Evolutionary conservation across 176 grass and related monocot species (phyloP).

Genomic region (Lolium perenne): DNA sequence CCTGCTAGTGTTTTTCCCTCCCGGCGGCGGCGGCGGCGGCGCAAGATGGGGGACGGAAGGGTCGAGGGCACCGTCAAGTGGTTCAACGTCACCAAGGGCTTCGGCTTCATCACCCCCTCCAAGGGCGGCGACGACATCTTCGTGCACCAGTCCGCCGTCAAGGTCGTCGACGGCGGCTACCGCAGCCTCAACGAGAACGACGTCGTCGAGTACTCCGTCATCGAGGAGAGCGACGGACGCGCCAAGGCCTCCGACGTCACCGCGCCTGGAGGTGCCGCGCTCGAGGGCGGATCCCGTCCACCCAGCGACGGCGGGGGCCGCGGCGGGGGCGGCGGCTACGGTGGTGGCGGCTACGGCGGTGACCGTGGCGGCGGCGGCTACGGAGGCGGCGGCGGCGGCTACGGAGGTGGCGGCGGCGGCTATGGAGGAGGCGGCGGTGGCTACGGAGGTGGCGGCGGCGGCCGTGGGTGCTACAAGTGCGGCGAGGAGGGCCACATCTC

Average conservation of each 20-base stretch:
- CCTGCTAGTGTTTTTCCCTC: background rate
- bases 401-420: background rate
- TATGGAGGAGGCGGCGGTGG: background rate
- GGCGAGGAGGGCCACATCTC: background rate
- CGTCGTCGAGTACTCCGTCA: background rate
- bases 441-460: background rate
- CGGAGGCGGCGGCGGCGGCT: too few species aligned
- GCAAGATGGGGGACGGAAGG: background rate
- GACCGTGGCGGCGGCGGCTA: background rate
- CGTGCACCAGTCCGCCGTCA: background rate
- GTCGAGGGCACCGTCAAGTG: background rate
- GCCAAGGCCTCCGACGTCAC: background rate
- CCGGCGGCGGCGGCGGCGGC: background rate
- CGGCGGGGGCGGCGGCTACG: background rate
- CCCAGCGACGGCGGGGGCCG: background rate
- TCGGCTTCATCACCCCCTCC: background rate
- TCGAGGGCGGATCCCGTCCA: background rate
- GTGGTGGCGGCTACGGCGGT: background rate
- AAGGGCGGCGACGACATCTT: background rate
- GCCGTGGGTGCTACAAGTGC: background rate
- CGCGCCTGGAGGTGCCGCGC: background rate
- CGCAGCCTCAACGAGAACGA: background rate
- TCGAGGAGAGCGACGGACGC: background rate
- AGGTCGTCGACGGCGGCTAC: background rate
- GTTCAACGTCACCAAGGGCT: background rate